Conservation (phyloP, 441 rosid genomes). For the Adansonia rubrostipa region DNA sequence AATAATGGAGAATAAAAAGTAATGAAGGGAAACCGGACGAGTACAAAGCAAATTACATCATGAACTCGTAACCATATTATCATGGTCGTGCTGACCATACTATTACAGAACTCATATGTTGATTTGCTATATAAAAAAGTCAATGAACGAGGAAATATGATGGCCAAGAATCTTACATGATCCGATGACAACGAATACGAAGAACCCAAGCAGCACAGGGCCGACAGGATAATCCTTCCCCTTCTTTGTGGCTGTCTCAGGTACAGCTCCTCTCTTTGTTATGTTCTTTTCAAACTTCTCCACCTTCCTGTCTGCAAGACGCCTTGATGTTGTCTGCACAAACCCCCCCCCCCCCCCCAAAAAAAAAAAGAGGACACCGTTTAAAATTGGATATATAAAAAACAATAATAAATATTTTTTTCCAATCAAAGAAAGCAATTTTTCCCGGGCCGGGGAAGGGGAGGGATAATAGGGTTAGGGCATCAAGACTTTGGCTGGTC, state of each 20-base stretch:
- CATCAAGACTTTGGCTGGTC: background rate
- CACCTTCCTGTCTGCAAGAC: conserved; percentile 80
- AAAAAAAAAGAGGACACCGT: background rate
- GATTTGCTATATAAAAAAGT: background rate
- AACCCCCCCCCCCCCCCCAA: no score
- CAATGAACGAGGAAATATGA: background rate
- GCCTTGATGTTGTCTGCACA: conserved; percentile 77
- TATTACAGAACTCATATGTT: background rate
- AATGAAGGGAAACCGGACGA: no score
- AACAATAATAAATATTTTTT: background rate
- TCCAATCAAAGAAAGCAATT: background rate
- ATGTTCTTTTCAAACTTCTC: conserved; percentile 86
- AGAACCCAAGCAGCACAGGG: conserved; percentile 86
- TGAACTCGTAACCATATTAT: background rate
- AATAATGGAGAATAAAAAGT: no score
- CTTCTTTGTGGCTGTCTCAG: conserved; percentile 76
- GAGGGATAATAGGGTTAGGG: background rate
- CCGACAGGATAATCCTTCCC: conserved; percentile 87
- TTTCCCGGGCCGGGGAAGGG: background rate
- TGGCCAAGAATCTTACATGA: conserved; percentile 60
- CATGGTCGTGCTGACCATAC: background rate
- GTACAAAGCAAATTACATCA: background rate
- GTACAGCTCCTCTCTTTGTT: conserved; percentile 73
- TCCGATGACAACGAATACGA: conserved; percentile 84
- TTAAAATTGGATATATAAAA: background rate